A percentile compares a stretch with the other conserved stretches of the same genome.
phyloP scores from a whole-genome alignment of 176 grass and related monocot genomes.

The maize (Zea mays) region Zm-B73-REFERENCE-NAM-5.0 NC_050104.1:22152501-22153000 shows the following conservation, averaged over 20 bases:
- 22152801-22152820: neutral
- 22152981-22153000: no score
- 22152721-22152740: neutral
- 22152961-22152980: no score
- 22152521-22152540: slow-evolving; percentile 14
- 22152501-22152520: slow-evolving; percentile 54
- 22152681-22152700: neutral
- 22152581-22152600: slow-evolving; percentile 4
- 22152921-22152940: no score
- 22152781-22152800: neutral
- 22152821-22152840: neutral
- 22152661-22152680: neutral
- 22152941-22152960: no score
- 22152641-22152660: neutral
- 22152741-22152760: neutral
- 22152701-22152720: slow-evolving; percentile 15
- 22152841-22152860: neutral
- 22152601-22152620: slow-evolving; percentile 14
- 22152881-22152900: no score
- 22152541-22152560: slow-evolving; percentile 22
- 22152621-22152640: slow-evolving; percentile 16
- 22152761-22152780: neutral
- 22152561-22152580: slow-evolving; percentile 24
- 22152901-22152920: no score
- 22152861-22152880: no score